phyloP scores from a whole-genome alignment of 2,329 filamentous ascomycete species.

The Rasamsonia emersonii region DNA sequence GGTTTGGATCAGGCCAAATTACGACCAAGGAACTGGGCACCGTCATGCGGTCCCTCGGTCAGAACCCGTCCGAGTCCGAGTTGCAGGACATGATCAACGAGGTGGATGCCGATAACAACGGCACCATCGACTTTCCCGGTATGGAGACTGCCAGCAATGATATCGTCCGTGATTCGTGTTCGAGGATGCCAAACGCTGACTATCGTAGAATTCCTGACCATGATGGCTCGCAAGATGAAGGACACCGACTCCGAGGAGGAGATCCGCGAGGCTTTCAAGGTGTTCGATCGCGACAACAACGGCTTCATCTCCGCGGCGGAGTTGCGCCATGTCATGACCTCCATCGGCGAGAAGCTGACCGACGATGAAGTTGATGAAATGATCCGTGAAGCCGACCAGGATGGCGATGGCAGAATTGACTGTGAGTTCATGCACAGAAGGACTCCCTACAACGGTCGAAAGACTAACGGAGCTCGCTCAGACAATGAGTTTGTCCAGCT shows the following conservation, averaged over 20 bases:
- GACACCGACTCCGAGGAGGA: constrained; percentile 87
- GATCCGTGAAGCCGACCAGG: constrained; percentile 85
- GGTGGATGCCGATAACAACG: constrained; percentile 86
- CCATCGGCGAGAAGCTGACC: constrained; percentile 83
- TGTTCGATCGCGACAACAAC: constrained; percentile 86
- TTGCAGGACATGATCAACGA: constrained; percentile 93
- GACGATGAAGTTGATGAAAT: constrained; percentile 89
- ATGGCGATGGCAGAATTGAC: constrained; percentile 80
- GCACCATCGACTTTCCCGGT: constrained; percentile 88
- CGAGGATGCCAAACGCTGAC: constrained; percentile 8
- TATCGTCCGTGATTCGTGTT: too few species aligned
- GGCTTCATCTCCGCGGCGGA: constrained; percentile 85
- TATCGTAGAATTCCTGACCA: constrained; percentile 69
- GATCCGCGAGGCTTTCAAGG: constrained; percentile 83
- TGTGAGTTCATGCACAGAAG: constrained; percentile 49
- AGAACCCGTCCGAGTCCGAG: constrained; percentile 85
- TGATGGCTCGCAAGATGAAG: constrained; percentile 95
- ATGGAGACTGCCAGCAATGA: constrained; percentile 26
- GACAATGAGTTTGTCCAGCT: constrained; percentile 91
- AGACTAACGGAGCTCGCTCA: constrained; percentile 25
- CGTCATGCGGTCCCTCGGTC: constrained; percentile 81
- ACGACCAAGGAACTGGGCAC: constrained; percentile 86
- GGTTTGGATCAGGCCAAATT: constrained; percentile 60
- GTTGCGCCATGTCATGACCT: constrained; percentile 85
- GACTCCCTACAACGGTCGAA: too few species aligned